These are phyloP conservation scores for Furculomyces boomerangus DNA, from an alignment of 371 early-diverging fungal species.

Conservation along the genomic window DNA sequence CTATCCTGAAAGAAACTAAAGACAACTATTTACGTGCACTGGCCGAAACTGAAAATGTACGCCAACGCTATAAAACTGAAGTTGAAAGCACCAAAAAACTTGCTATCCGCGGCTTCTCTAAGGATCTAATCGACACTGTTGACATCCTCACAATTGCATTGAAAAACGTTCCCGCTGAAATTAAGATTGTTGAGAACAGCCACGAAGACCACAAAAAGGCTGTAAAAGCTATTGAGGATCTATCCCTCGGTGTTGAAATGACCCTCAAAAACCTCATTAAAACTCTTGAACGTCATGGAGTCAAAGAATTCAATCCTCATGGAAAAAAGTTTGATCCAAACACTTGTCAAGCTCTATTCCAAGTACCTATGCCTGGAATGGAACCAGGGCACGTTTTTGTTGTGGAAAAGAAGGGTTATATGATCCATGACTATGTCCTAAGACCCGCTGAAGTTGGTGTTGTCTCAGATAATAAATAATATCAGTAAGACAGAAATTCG, in stretches of 20 bases:
- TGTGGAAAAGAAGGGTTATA: conserved; percentile 84
- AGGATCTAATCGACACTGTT: conserved; percentile 82
- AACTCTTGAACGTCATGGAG: conserved; percentile 77
- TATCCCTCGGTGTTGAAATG: conserved; percentile 79
- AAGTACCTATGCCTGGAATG: conserved; percentile 72
- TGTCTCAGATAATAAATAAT: conserved; percentile 33
- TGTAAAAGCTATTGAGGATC: conserved; percentile 38
- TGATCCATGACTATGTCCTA: conserved; percentile 74
- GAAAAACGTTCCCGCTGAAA: conserved; percentile 37
- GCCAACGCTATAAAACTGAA: conserved; percentile 75
- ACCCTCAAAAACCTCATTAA: conserved; percentile 70
- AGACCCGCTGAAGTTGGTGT: conserved; percentile 96
- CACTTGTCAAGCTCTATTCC: conserved; percentile 86
- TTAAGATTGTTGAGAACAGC: conserved; percentile 31
- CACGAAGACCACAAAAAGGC: conserved; percentile 28
- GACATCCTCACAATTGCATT: conserved; percentile 85
- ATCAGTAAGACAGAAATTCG: too few relatives aligned
- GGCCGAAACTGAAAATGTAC: conserved; percentile 91
- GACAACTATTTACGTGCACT: conserved; percentile 61
- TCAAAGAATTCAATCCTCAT: conserved; percentile 60
- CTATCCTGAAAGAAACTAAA: conserved; percentile 23
- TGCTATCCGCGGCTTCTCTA: conserved; percentile 92
- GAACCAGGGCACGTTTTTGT: conserved; percentile 71
- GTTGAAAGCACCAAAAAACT: conserved; percentile 56
- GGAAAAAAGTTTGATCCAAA: conserved; percentile 88